These are phyloP conservation scores for Pichia thaimueangensis DNA, from an alignment of 805 yeast genomes.

Conservation along the genomic window DNA sequence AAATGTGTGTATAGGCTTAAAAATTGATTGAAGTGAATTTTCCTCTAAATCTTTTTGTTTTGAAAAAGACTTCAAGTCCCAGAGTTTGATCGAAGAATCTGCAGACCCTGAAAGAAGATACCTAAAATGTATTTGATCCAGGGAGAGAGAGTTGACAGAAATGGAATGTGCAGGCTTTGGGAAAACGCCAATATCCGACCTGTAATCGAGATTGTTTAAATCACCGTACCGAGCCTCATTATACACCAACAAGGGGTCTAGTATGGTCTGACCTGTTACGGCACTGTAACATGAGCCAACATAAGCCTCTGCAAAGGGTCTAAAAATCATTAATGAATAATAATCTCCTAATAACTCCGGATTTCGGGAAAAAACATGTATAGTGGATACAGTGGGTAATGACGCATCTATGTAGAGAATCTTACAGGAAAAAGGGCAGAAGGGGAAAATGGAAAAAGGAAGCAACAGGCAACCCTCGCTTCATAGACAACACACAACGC, in stretches of 20 bases:
- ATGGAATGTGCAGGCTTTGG: constrained; percentile 39
- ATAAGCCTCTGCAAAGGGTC: neutral
- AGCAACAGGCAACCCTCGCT: too few relatives aligned
- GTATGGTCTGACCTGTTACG: neutral
- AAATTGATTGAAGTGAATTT: constrained; percentile 11
- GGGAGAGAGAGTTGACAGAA: constrained; percentile 54
- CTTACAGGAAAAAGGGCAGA: too few relatives aligned
- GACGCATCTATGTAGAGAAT: too few relatives aligned
- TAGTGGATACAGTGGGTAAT: too few relatives aligned
- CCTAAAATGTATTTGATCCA: constrained; percentile 42
- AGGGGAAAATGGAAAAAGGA: too few relatives aligned
- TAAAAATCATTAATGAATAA: neutral
- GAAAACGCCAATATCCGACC: constrained; percentile 28
- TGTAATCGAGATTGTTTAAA: constrained; percentile 18
- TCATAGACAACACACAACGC: too few relatives aligned
- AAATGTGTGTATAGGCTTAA: constrained; percentile 18
- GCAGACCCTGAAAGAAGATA: constrained; percentile 66
- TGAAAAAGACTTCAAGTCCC: constrained; percentile 44
- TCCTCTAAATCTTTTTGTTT: too few relatives aligned
- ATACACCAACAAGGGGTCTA: constrained; percentile 15
- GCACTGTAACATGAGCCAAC: neutral
- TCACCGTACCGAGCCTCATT: constrained; percentile 23
- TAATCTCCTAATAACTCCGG: neutral
- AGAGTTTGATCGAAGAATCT: constrained; percentile 59
- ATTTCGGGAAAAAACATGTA: too few relatives aligned